Evolutionary conservation across 2,329 filamentous ascomycete genomes (phyloP).

Genomic region (Bipolaris sorokiniana): DNA sequence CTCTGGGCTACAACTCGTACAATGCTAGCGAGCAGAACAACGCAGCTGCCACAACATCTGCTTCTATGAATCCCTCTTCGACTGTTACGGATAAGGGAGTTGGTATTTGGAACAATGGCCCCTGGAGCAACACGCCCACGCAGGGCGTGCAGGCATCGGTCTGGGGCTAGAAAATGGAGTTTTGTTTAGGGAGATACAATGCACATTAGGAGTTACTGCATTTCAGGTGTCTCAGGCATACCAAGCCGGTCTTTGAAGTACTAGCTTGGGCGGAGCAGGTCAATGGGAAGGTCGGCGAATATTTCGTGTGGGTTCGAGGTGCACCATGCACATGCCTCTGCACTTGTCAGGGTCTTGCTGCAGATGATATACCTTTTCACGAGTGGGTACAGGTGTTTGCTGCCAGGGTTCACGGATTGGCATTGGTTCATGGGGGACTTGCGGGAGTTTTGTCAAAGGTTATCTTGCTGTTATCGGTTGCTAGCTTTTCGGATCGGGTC

Average conservation of each 20-base stretch:
- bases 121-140: slow-evolving; percentile 74
- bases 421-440: slow-evolving; percentile 27
- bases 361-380: slow-evolving; percentile 40
- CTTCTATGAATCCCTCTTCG: slow-evolving; percentile 63
- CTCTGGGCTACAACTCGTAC: slow-evolving; percentile 70
- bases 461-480: slow-evolving; percentile 23
- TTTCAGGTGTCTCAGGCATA: slow-evolving; percentile 52
- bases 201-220: slow-evolving; percentile 53
- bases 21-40: slow-evolving; percentile 62
- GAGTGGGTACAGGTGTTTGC: slow-evolving; percentile 42
- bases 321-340: slow-evolving; percentile 36
- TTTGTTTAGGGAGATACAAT: slow-evolving; percentile 47
- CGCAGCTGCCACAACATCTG: slow-evolving; percentile 53
- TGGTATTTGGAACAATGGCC: slow-evolving; percentile 75
- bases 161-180: slow-evolving; percentile 72
- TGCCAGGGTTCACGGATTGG: slow-evolving; percentile 35
- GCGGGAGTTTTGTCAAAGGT: slow-evolving; percentile 34
- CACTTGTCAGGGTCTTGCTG: slow-evolving; percentile 39
- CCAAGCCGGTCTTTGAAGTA: slow-evolving; percentile 45
- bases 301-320: slow-evolving; percentile 40
- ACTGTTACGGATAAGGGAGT: slow-evolving; percentile 53
- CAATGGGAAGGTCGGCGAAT: slow-evolving; percentile 40
- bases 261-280: slow-evolving; percentile 36
- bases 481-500: slow-evolving; percentile 23
- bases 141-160: slow-evolving; percentile 90